Evolutionary conservation across 139 green algal genomes (phyloP), one percentile per base, ranked within the genome.

Genomic region (Chlorella sp.): DNA sequence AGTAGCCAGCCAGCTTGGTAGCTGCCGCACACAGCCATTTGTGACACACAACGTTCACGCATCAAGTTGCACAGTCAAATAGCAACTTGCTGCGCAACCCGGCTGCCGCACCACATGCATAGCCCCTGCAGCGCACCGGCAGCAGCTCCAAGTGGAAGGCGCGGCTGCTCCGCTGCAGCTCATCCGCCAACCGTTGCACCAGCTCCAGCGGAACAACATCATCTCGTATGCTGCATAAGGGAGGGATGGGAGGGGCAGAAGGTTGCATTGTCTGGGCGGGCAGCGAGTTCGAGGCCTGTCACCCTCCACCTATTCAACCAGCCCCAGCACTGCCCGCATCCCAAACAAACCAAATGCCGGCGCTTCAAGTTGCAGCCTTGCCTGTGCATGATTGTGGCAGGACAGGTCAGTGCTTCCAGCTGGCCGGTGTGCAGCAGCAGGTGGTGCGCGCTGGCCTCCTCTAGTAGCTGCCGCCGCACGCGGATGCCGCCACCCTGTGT

Each of bases 331-430:
- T 23, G 51, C 51, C 13, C 3, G 11, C 51, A 60, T 18, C 51
- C 51, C 51, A 60, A 21, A 60, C 9, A 51, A 51, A 51, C 7
- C 44, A 6, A 51, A 51, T 9, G 6, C 44, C 6, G 9, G 44
- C 7, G 44, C 7, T 6, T 6, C 44, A 16, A 9, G 7, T 51
- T 51, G 44, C 44, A 11, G 67, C 7, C 38, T 23, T 23, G 68
- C 78, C 79, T 84, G 80, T 85, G 69, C 67, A 85, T 65, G 34
- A 85, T 79, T 17, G 68, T 74, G 51, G 69, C 51, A 2, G 80
- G 64, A 34, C 67, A 78, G 32, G 68, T 74, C 15, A 85, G 47
- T 0, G 65, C 47, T 55, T 78, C 80, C 32, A 85, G 44, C 47
- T 69, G 79, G n/a, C 64, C 64, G 0, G 64, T 85, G 47, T 70